Percentiles rank a stretch among this genome's conserved stretches.
Conservation (phyloP, 495 filamentous ascomycete species). For the Xylaria acuta region DNA sequence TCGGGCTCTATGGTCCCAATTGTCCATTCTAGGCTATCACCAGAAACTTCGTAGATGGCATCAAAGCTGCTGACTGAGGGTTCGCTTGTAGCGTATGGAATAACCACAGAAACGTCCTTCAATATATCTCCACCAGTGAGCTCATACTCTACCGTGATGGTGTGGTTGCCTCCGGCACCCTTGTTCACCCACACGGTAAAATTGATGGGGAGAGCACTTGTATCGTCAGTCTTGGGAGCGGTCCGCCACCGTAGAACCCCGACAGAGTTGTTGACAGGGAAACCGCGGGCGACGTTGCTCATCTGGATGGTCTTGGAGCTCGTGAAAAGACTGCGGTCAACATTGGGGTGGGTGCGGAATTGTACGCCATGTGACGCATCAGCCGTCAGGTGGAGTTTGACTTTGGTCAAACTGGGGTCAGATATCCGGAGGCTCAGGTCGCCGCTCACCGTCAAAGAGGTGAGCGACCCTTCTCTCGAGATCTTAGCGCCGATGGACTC, state of each 20-base stretch:
- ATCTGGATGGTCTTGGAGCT: constrained; percentile 81
- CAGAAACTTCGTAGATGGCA: constrained; percentile 90
- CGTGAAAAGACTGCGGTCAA: constrained; percentile 84
- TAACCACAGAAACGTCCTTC: constrained; percentile 82
- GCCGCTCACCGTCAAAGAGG: constrained; percentile 84
- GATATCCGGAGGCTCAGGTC: constrained; percentile 88
- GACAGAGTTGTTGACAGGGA: constrained; percentile 89
- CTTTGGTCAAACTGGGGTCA: constrained; percentile 83
- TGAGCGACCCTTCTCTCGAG: constrained; percentile 82
- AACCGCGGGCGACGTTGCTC: constrained; percentile 80
- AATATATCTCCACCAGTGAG: constrained; percentile 75
- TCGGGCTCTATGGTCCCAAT: constrained; percentile 82
- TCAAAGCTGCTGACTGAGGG: constrained; percentile 91
- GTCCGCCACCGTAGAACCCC: constrained; percentile 89
- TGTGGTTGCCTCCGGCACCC: constrained; percentile 76
- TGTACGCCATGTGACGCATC: constrained; percentile 79
- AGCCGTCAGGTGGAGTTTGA: constrained; percentile 80
- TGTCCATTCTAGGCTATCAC: constrained; percentile 92
- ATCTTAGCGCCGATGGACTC: constrained; percentile 88
- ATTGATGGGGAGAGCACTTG: constrained; percentile 79
- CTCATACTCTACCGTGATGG: constrained; percentile 93
- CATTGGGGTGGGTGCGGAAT: constrained; percentile 93
- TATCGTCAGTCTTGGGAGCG: constrained; percentile 72
- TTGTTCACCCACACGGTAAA: constrained; percentile 97
- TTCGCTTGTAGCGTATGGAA: constrained; percentile 83